These are phyloP conservation scores for Saxophila tyrrhenica DNA, from an alignment of 495 filamentous ascomycete genomes.

Conservation along the genomic window DNA sequence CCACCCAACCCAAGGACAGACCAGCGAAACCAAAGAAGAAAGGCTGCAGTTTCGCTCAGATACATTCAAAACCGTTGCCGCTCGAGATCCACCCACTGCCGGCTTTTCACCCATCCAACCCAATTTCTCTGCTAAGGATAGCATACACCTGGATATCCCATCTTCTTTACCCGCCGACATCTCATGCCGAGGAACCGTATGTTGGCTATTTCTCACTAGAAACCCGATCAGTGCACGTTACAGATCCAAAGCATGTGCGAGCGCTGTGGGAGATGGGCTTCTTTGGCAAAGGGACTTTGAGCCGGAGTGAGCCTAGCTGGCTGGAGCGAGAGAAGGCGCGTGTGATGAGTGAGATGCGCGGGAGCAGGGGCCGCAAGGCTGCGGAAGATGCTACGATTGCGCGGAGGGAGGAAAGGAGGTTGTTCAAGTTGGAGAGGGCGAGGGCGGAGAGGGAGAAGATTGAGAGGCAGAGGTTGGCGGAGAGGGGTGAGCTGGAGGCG, in stretches of 20 bases:
- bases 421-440: constrained; percentile 85
- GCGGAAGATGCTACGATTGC: constrained; percentile 70
- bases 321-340: constrained; percentile 66
- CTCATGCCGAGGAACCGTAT: constrained; percentile 56
- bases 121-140: constrained; percentile 71
- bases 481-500: constrained; percentile 23
- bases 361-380: constrained; percentile 48
- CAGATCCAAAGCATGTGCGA: constrained; percentile 57
- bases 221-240: constrained; percentile 77
- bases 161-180: constrained; percentile 49
- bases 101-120: constrained; percentile 81
- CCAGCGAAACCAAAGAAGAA: constrained; percentile 8
- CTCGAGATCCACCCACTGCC: constrained; percentile 72
- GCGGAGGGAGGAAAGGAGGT: constrained; percentile 65
- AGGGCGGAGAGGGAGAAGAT: constrained; percentile 68
- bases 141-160: constrained; percentile 65
- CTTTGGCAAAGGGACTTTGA: constrained; percentile 86
- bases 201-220: constrained; percentile 63
- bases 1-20: no score
- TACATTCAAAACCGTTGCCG: constrained; percentile 67
- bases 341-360: constrained; percentile 29
- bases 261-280: constrained; percentile 92
- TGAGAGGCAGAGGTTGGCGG: constrained; percentile 57
- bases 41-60: constrained; percentile 22
- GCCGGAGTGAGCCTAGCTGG: constrained; percentile 91